Evolutionary conservation across 805 yeast species (phyloP), one percentile per base, ranked within the genome.

Genomic region (Metahyphopichia silvanorum): DNA sequence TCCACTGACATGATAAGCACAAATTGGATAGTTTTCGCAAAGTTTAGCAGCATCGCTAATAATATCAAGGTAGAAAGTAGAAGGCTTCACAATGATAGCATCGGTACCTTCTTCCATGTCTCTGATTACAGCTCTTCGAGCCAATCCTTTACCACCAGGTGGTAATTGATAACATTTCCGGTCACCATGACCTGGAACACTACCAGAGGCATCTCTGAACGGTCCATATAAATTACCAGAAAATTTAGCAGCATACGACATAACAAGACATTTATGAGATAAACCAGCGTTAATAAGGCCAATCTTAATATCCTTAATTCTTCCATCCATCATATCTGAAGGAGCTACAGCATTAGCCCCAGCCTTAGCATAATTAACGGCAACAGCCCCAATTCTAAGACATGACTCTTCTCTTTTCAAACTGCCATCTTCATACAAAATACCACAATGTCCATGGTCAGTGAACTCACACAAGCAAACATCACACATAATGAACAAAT

Each of bases 271-370:
- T 56, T 81, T 79, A 62, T 93, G 95, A 14, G 96, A 96, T 38
- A 93, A 60, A 17, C 80, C 82, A 9, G 84, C 87, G 28, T 77
- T 79, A 30, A 91, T 79, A 31, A 93, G 71, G 3, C 95, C 97
- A 25, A 66, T 61, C 60, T 93, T 93, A 58, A 93, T 93, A 28
- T 87, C 97, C 37, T 72, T 68, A 45, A 93, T 78, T 47, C 98
- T 76, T 16, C 98, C 98, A 60, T 93, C 98, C 51, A 89, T 80
- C 98, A 93, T 93, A 56, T 93, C 98, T 11, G 94, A 82, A 9
- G 98, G 98, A 2, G 98, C 97, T 20, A 93, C 95, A 36, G 87
- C 83, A 55, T 93, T 74, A 2, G 96, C 96, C 34, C 98, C 98
- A 1, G 98, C 98, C 47, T 72, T 76, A 20, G 97, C 98, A 55